phyloP scores from a whole-genome alignment of 805 yeast species.

The Wickerhamomyces subpelliculosus region DNA sequence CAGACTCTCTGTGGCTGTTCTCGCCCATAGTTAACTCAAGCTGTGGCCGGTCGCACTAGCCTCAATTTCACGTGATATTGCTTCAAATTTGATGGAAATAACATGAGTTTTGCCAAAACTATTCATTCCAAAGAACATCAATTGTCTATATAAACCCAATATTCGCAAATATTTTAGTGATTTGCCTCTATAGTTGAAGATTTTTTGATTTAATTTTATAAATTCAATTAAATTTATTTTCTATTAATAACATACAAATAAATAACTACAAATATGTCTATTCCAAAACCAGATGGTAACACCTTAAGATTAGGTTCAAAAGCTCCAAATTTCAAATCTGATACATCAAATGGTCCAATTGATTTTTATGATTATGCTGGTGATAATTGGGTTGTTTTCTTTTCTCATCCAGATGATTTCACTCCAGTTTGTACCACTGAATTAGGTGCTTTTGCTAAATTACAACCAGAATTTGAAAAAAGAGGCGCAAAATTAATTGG shows the following conservation, averaged over 20 bases:
- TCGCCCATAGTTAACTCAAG: too few relatives aligned
- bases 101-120: too few relatives aligned
- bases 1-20: too few relatives aligned
- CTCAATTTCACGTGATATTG: conserved; percentile 1
- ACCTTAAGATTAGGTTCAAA: conserved; percentile 48
- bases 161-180: too few relatives aligned
- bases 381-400: conserved; percentile 56
- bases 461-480: conserved; percentile 61
- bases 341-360: conserved; percentile 56
- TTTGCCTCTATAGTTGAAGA: too few relatives aligned
- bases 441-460: conserved; percentile 66
- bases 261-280: conserved; percentile 25
- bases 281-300: conserved; percentile 32
- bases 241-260: too few relatives aligned
- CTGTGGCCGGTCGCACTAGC: neutral
- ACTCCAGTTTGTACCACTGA: conserved; percentile 80
- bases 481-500: conserved; percentile 64
- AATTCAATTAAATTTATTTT: too few relatives aligned
- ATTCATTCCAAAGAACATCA: neutral
- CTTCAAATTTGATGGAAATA: neutral
- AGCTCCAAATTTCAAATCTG: conserved; percentile 64
- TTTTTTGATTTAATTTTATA: too few relatives aligned
- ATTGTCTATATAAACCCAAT: too few relatives aligned
- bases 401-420: conserved; percentile 74
- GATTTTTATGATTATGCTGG: conserved; percentile 60